Conservation (phyloP, 805 yeast genomes). For the Komagataella pseudopastoris region DNA sequence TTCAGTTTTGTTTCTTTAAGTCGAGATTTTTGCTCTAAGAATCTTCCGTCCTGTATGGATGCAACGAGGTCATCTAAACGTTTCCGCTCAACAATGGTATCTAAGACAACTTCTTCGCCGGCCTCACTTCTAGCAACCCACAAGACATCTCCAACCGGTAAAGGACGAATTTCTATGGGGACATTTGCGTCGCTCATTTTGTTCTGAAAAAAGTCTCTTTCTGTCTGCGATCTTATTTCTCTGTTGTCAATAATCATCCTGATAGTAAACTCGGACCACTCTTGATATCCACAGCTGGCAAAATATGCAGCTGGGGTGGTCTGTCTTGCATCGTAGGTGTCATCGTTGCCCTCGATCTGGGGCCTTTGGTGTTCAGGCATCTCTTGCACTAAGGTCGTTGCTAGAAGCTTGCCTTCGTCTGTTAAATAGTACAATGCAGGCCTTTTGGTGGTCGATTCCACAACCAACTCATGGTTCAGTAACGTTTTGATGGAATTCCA, state of each 20-base stretch:
- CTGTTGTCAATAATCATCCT: constrained; percentile 64
- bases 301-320: neutral
- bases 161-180: constrained; percentile 34
- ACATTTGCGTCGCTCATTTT: constrained; percentile 38
- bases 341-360: neutral
- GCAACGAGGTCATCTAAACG: constrained; percentile 72
- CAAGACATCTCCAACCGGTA: constrained; percentile 75
- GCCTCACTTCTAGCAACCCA: constrained; percentile 74
- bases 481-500: constrained; percentile 63
- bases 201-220: constrained; percentile 56
- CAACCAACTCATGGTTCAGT: constrained; percentile 43
- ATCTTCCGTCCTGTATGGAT: constrained; percentile 82
- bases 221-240: constrained; percentile 56
- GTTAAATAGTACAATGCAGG: constrained; percentile 54
- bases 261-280: constrained; percentile 41
- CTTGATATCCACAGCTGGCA: constrained; percentile 39
- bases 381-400: constrained; percentile 36
- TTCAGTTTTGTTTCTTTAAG: constrained; percentile 54
- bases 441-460: constrained; percentile 28
- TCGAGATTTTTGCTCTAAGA: constrained; percentile 74
- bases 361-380: constrained; percentile 15
- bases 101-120: constrained; percentile 52
- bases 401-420: constrained; percentile 54
- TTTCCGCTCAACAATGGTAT: constrained; percentile 83
- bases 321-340: neutral